Percentiles rank a stretch among this genome's conserved stretches.
These are phyloP conservation scores for Medicago ruthenica DNA, from an alignment of 306 rosid genomes.

Conservation along the genomic window DNA sequence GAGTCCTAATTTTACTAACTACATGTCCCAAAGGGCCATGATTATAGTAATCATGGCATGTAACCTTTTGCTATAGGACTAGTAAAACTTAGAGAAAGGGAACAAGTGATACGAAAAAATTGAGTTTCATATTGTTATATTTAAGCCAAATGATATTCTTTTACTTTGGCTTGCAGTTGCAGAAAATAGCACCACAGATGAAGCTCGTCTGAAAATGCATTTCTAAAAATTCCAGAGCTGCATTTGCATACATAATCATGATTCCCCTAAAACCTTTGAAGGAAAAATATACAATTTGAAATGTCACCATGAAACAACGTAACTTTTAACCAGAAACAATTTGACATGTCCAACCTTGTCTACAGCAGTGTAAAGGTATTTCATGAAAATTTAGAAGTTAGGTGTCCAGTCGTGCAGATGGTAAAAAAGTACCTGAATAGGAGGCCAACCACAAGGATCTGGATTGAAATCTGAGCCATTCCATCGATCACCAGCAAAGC, in stretches of 20 bases:
- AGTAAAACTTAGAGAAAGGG: background rate
- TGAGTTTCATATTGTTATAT: background rate
- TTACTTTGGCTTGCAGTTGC: background rate
- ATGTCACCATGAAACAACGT: background rate
- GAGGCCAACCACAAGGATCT: conserved; percentile 98
- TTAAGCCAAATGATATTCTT: conserved; percentile 2
- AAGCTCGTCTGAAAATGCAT: conserved; percentile 17
- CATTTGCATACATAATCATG: conserved; percentile 8
- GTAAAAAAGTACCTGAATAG: conserved; percentile 71
- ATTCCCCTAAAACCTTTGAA: background rate
- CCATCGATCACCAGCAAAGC: conserved; percentile 85
- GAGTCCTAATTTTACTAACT: background rate
- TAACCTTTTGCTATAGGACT: background rate
- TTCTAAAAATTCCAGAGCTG: background rate
- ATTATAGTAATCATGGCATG: background rate
- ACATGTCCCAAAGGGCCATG: conserved; percentile 12
- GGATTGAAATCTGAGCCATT: conserved; percentile 96
- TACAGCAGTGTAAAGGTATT: conserved; percentile 16
- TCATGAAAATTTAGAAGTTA: conserved; percentile 31
- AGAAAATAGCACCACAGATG: background rate
- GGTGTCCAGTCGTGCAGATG: background rate
- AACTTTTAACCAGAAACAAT: background rate
- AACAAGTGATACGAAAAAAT: background rate
- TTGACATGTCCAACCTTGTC: conserved; percentile 13
- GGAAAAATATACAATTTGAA: background rate